These are phyloP conservation scores for Trichosanthes cucumerina DNA, from an alignment of 306 rosid species.

Conservation along the genomic window DNA sequence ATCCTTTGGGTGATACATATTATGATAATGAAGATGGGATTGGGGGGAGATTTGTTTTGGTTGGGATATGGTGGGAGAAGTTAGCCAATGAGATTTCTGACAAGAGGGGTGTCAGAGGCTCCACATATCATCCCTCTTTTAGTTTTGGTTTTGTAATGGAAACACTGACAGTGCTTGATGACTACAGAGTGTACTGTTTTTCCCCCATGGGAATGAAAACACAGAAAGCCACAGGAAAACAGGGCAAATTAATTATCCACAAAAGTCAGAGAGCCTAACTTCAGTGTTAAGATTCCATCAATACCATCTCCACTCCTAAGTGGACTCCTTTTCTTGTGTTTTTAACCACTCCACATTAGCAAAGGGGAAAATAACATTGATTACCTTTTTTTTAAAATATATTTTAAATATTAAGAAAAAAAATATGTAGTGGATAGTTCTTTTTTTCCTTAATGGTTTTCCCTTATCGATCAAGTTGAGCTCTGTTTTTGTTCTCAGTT, in stretches of 20 bases:
- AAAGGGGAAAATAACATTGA: neutral
- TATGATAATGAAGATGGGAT: neutral
- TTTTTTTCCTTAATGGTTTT: neutral
- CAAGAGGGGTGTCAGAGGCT: slow-evolving; percentile 45
- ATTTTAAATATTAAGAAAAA: neutral
- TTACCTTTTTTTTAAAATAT: neutral
- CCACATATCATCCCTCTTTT: neutral
- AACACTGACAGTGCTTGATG: slow-evolving; percentile 5
- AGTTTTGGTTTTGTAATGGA: slow-evolving; percentile 6
- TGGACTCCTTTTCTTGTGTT: neutral
- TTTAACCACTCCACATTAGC: neutral
- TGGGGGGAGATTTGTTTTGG: slow-evolving; percentile 20
- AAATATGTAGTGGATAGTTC: neutral
- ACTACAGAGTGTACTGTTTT: neutral
- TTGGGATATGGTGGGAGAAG: slow-evolving; percentile 14
- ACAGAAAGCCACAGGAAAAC: neutral
- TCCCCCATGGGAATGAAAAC: slow-evolving; percentile 8
- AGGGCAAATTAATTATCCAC: neutral
- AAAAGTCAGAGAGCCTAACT: neutral
- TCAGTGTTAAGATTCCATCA: neutral
- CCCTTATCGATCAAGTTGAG: neutral
- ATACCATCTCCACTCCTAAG: neutral
- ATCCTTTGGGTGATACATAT: neutral
- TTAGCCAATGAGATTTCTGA: slow-evolving; percentile 30
- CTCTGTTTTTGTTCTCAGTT: neutral